Evolutionary conservation across 306 rosid genomes (phyloP).

Genomic region (Lathyrus sativus): DNA sequence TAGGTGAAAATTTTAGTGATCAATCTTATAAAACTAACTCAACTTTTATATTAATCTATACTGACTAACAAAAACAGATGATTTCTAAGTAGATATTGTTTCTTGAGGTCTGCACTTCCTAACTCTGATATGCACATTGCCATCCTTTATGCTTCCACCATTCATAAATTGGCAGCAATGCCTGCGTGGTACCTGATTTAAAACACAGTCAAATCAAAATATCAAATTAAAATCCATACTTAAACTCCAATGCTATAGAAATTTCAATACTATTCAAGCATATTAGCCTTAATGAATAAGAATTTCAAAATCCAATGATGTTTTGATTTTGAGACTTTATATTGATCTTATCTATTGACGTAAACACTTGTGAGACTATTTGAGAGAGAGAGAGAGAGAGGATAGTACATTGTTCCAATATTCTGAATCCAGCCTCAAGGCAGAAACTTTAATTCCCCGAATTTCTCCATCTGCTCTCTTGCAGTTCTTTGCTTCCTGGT

Average conservation of each 20-base stretch:
- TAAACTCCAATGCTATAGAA: background rate
- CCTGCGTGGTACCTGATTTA: conserved; percentile 66
- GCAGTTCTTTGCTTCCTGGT: conserved; percentile 45
- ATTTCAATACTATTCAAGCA: conserved; percentile 24
- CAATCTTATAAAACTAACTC: conserved; percentile 33
- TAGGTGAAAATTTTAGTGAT: conserved; percentile 20
- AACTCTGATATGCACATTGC: conserved; percentile 57
- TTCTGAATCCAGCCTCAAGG: conserved; percentile 62
- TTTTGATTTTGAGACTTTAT: background rate
- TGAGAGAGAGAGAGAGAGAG: conserved; percentile 12
- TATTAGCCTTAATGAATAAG: background rate
- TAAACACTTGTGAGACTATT: too few relatives aligned
- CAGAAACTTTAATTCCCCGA: conserved; percentile 56
- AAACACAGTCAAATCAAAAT: conserved; percentile 39
- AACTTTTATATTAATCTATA: conserved; percentile 19
- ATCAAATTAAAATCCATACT: conserved; percentile 29
- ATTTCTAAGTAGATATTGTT: conserved; percentile 54
- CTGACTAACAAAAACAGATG: conserved; percentile 23
- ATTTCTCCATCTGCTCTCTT: conserved; percentile 31
- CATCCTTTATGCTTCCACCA: conserved; percentile 47
- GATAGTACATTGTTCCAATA: conserved; percentile 65
- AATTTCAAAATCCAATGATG: background rate
- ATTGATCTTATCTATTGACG: too few relatives aligned
- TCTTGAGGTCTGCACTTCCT: conserved; percentile 72
- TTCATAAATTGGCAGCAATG: conserved; percentile 75